These are phyloP conservation scores for Rhodotorula sp. DNA, from an alignment of 1,284 basidiomycete genomes.

Conservation along the genomic window DNA sequence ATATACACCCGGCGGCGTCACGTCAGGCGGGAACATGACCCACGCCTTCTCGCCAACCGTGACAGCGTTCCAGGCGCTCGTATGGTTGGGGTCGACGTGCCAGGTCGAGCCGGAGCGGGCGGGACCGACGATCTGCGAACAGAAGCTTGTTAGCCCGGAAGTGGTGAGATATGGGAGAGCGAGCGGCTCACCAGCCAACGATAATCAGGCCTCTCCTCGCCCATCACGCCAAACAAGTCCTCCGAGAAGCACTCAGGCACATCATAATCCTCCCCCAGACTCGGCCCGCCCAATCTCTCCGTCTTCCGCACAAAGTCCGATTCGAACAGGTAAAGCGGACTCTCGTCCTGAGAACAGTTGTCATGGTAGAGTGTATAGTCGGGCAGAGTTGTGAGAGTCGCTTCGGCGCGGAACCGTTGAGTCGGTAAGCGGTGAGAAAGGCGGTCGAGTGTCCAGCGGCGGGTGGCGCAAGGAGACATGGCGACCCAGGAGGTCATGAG, in stretches of 20 bases:
- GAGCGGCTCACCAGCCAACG: constrained; percentile 44
- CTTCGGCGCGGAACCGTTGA: constrained; percentile 44
- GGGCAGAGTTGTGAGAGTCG: constrained; percentile 41
- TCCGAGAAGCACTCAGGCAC: constrained; percentile 45
- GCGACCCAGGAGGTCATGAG: constrained; percentile 43
- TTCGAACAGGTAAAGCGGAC: constrained; percentile 49
- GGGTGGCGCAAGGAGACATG: neutral
- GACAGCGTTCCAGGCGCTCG: constrained; percentile 53
- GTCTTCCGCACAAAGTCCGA: constrained; percentile 47
- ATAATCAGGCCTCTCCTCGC: constrained; percentile 45
- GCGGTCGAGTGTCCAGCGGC: constrained; percentile 41
- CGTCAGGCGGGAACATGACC: constrained; percentile 52
- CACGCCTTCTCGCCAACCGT: constrained; percentile 50
- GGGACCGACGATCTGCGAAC: constrained; percentile 47
- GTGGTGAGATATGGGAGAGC: neutral
- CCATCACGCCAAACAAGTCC: constrained; percentile 47
- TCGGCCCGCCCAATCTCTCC: neutral
- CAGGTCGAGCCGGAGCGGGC: constrained; percentile 47
- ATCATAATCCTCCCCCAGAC: constrained; percentile 43
- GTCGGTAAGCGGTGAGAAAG: constrained; percentile 41
- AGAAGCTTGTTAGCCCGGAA: neutral
- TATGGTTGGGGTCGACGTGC: constrained; percentile 43
- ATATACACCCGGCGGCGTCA: constrained; percentile 52
- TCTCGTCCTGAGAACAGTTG: constrained; percentile 45
- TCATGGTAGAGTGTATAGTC: constrained; percentile 44